phyloP scores from a whole-genome alignment of 148 eudicot genomes.

The Persicaria tinctoria region DNA sequence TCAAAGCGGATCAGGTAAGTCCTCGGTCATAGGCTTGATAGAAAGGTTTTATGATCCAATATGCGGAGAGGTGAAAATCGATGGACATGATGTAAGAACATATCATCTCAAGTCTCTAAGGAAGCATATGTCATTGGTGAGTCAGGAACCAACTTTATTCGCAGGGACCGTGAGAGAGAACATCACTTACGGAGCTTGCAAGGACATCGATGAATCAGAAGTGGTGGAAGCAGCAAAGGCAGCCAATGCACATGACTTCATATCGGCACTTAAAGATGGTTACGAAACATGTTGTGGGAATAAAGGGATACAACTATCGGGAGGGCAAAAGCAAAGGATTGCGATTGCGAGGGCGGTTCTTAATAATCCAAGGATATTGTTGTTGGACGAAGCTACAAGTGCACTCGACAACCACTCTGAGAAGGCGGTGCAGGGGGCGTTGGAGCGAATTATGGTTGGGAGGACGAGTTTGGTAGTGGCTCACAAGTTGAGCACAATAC shows the following conservation, averaged over 20 bases:
- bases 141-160: slow-evolving; percentile 1
- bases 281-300: background rate
- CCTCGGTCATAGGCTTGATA: background rate
- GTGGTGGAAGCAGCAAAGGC: slow-evolving; percentile 4
- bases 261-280: background rate
- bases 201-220: background rate
- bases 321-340: slow-evolving; percentile 20
- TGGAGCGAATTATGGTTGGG: slow-evolving; percentile 22
- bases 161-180: background rate
- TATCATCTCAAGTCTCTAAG: background rate
- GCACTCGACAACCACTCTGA: slow-evolving; percentile 23
- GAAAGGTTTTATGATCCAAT: background rate
- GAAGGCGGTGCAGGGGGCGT: slow-evolving; percentile 20
- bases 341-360: slow-evolving; percentile 24
- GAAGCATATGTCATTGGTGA: slow-evolving; percentile 1
- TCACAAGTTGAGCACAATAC: background rate
- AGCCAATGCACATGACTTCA: slow-evolving; percentile 1
- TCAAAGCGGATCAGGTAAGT: slow-evolving; percentile 16
- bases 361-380: slow-evolving; percentile 16
- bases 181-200: background rate
- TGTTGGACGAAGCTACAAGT: slow-evolving; percentile 23
- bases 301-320: background rate
- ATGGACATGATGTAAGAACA: background rate
- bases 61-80: background rate
- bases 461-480: slow-evolving; percentile 15